Evolutionary conservation across 345 rosid genomes (phyloP).

Genomic region (Tarenaya hassleriana): DNA sequence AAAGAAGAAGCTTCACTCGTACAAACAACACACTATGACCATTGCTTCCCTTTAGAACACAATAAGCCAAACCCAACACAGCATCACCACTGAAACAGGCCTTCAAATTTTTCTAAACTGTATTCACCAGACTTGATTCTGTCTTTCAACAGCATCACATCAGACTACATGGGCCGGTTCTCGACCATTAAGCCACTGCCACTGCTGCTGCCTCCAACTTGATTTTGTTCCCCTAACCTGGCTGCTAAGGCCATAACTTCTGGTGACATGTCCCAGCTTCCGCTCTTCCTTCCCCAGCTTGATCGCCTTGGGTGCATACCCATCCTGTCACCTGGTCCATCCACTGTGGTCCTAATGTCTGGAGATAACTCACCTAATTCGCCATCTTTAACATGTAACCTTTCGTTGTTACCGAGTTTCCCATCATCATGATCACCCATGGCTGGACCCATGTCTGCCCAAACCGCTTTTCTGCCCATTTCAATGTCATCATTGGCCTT

Average conservation of each 20-base stretch:
- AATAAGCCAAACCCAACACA: no score
- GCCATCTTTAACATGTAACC: slow-evolving; percentile 68
- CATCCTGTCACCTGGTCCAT: slow-evolving; percentile 56
- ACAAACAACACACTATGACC: no score
- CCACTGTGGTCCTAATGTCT: slow-evolving; percentile 54
- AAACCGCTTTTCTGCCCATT: slow-evolving; percentile 91
- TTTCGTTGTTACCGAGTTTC: slow-evolving; percentile 49
- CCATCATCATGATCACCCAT: slow-evolving; percentile 54
- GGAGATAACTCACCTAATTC: slow-evolving; percentile 73
- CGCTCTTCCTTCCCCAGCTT: slow-evolving; percentile 66
- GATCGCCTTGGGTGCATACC: slow-evolving; percentile 69
- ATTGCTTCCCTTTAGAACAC: no score
- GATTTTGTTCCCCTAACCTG: slow-evolving; percentile 75
- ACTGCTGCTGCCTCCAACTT: slow-evolving; percentile 52
- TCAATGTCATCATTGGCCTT: slow-evolving; percentile 84
- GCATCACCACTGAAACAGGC: background rate
- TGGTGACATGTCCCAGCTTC: slow-evolving; percentile 77
- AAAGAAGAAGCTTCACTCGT: background rate
- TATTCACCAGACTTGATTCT: slow-evolving; percentile 20
- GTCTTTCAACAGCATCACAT: slow-evolving; percentile 16
- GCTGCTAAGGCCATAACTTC: slow-evolving; percentile 91
- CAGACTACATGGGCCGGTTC: slow-evolving; percentile 40
- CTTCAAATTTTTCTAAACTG: slow-evolving; percentile 15
- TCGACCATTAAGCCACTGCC: slow-evolving; percentile 41
- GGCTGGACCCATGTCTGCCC: slow-evolving; percentile 72